Conservation (phyloP, 2,329 filamentous ascomycete genomes). For the Talaromyces sp. region DNA sequence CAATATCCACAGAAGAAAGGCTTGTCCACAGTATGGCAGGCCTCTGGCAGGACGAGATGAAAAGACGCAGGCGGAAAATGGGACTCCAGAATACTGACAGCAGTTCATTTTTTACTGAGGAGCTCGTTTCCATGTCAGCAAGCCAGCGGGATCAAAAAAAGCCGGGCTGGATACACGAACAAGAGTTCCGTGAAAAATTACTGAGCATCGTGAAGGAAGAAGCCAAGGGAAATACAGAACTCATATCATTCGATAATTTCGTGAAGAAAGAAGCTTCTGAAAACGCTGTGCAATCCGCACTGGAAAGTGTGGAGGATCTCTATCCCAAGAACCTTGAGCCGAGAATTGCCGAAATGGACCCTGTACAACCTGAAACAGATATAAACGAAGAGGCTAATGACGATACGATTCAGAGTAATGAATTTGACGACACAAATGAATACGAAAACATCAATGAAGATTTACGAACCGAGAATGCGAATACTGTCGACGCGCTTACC, state of each 20-base stretch:
- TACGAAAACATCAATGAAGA: slow-evolving; percentile 37
- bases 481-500: slow-evolving; percentile 13
- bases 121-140: slow-evolving; percentile 82
- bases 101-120: slow-evolving; percentile 76
- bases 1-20: slow-evolving; percentile 65
- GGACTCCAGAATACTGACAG: slow-evolving; percentile 59
- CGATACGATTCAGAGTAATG: slow-evolving; percentile 49
- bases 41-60: slow-evolving; percentile 85
- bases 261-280: slow-evolving; percentile 52
- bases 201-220: slow-evolving; percentile 62
- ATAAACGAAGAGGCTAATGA: slow-evolving; percentile 60
- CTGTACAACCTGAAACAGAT: slow-evolving; percentile 10
- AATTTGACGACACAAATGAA: slow-evolving; percentile 37
- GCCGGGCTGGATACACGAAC: slow-evolving; percentile 91
- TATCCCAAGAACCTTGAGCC: slow-evolving; percentile 62
- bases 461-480: slow-evolving; percentile 14
- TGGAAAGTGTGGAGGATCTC: slow-evolving; percentile 83
- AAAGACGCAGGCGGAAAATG: slow-evolving; percentile 69
- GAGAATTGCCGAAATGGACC: slow-evolving; percentile 18
- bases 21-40: slow-evolving; percentile 91
- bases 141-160: slow-evolving; percentile 66
- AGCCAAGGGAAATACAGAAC: slow-evolving; percentile 43
- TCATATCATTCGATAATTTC: slow-evolving; percentile 62
- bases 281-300: slow-evolving; percentile 63
- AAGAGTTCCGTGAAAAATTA: slow-evolving; percentile 69